Percentiles rank a stretch among this genome's conserved stretches.
Conservation (phyloP, 352 stramenopile species). For the Globisporangium iwayamae region DNA sequence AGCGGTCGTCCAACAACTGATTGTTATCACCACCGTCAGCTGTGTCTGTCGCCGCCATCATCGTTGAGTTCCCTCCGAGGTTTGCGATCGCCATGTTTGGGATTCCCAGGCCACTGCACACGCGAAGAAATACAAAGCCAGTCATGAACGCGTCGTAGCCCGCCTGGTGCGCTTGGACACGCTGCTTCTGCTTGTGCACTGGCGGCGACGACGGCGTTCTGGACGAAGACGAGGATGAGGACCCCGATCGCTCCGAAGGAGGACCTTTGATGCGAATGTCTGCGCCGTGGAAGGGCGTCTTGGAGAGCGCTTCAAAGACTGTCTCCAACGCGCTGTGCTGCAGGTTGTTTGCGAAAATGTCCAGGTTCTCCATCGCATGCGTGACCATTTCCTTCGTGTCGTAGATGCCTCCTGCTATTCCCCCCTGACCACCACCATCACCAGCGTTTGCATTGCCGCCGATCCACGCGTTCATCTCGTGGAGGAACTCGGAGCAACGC, state of each 20-base stretch:
- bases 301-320: constrained; percentile 52
- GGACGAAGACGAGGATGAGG: neutral
- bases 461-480: constrained; percentile 53
- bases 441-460: constrained; percentile 3
- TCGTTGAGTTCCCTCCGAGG: constrained; percentile 17
- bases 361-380: constrained; percentile 56
- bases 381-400: constrained; percentile 76
- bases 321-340: constrained; percentile 62
- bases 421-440: neutral
- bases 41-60: neutral
- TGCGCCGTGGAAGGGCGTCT: constrained; percentile 67
- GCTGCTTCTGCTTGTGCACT: constrained; percentile 17
- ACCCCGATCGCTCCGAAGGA: constrained; percentile 5
- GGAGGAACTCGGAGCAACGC: constrained; percentile 54
- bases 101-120: constrained; percentile 53
- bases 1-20: constrained; percentile 6
- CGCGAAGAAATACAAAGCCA: constrained; percentile 65
- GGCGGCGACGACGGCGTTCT: constrained; percentile 2
- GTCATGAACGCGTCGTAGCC: constrained; percentile 83
- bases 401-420: constrained; percentile 32
- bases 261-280: constrained; percentile 29
- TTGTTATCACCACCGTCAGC: neutral
- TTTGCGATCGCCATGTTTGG: constrained; percentile 47
- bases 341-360: constrained; percentile 56
- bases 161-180: constrained; percentile 58